Conservation (phyloP, 768 basidiomycete genomes). For the Xerocomellus amylosporus region DNA sequence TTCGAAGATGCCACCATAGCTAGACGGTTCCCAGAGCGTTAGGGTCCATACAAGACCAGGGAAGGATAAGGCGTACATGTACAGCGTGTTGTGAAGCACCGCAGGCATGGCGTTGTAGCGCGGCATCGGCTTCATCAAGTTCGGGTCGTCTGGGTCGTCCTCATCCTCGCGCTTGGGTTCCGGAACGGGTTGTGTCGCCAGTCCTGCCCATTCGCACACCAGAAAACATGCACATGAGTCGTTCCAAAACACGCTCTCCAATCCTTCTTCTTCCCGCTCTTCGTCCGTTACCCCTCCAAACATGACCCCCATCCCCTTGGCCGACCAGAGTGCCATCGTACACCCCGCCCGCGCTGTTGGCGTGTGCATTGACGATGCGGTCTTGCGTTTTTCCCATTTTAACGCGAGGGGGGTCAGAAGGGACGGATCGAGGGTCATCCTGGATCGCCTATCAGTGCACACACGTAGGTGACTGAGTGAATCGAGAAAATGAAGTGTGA, state of each 20-base stretch:
- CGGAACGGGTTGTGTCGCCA: not conserved
- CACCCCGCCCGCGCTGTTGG: conserved; percentile 76
- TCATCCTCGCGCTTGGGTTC: conserved; percentile 30
- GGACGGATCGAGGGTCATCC: conserved; percentile 32
- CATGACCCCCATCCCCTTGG: conserved; percentile 66
- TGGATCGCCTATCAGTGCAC: conserved; percentile 6
- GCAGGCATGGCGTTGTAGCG: conserved; percentile 90
- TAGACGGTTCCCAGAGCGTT: conserved; percentile 22
- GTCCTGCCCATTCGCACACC: not conserved
- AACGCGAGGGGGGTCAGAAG: conserved; percentile 39
- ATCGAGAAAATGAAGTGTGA: no score
- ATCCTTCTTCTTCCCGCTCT: conserved; percentile 76
- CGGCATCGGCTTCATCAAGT: conserved; percentile 58
- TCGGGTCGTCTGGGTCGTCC: conserved; percentile 62
- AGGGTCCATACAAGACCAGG: not conserved
- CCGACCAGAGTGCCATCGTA: conserved; percentile 80
- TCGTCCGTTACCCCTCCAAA: conserved; percentile 92
- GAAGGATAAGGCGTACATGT: conserved; percentile 54
- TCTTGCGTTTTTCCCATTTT: conserved; percentile 88
- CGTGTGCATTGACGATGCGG: conserved; percentile 51
- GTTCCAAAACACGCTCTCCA: conserved; percentile 86
- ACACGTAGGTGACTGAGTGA: not conserved
- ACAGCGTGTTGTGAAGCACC: conserved; percentile 78
- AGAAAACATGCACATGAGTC: conserved; percentile 49
- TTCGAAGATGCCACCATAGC: conserved; percentile 90